Percentiles rank a stretch among this genome's conserved stretches.
Evolutionary conservation across 495 filamentous ascomycete species (phyloP).

Genomic region (Baudoinia panamericana): DNA sequence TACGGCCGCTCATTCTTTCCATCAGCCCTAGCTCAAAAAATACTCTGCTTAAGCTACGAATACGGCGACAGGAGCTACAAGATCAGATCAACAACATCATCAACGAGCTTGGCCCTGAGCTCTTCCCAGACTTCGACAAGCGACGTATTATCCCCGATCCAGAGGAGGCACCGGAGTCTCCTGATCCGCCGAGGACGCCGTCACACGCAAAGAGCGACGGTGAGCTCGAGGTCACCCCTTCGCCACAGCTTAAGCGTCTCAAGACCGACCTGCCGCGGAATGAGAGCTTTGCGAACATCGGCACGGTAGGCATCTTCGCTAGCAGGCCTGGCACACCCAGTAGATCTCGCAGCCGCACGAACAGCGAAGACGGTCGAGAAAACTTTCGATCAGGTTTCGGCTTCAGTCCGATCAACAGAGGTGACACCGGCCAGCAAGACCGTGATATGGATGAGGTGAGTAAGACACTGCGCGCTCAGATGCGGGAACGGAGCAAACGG

Average conservation of each 20-base stretch:
- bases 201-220: neutral
- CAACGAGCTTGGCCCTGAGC: constrained; percentile 88
- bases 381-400: constrained; percentile 48
- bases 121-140: constrained; percentile 92
- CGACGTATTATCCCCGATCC: constrained; percentile 61
- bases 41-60: constrained; percentile 64
- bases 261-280: constrained; percentile 55
- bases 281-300: constrained; percentile 83
- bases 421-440: constrained; percentile 34
- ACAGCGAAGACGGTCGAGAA: constrained; percentile 33
- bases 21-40: constrained; percentile 75
- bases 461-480: constrained; percentile 70
- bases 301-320: constrained; percentile 75
- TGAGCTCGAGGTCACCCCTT: constrained; percentile 8
- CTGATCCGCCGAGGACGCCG: constrained; percentile 15
- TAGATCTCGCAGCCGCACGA: constrained; percentile 57
- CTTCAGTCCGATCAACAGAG: constrained; percentile 55
- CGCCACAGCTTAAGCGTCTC: neutral
- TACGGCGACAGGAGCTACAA: constrained; percentile 57
- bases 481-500: constrained; percentile 69
- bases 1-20: constrained; percentile 78
- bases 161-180: neutral
- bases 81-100: constrained; percentile 80
- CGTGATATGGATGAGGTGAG: constrained; percentile 70
- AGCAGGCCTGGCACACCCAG: constrained; percentile 64